Base-by-base conservation (phyloP, 192 early-diverging fungal genomes). In the Mortierella claussenii region DNA sequence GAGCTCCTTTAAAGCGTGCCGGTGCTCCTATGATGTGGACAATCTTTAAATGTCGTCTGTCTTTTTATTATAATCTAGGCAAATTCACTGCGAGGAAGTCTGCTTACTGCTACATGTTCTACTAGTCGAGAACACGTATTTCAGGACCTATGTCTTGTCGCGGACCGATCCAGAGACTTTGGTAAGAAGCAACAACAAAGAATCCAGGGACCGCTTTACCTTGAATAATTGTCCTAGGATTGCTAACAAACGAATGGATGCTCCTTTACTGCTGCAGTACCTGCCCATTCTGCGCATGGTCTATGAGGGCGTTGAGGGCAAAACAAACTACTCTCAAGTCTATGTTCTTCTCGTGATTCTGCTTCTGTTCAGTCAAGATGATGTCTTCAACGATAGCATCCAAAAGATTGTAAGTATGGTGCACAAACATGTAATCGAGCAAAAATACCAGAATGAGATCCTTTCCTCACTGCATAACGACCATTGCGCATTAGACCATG, bases 151-250 rank as follows among this genome's bases (percentile, higher is more conserved):
- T 68, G 84, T 93, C 3, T 59, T 93, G 18, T 93, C 92, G 3
- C 71, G 90, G 17, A 90, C 89, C 0, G 92, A 93, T 60, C 92
- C 91, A 6, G 92, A 93, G 58, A 88, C 85, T n/a, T 70, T 93
- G 69, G 89, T 92, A 80, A 68, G 71, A 18, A 9, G n/a, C n/a
- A n/a, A n/a, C n/a, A n/a, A n/a, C n/a, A n/a, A n/a, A n/a, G n/a
- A n/a, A n/a, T n/a, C n/a, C n/a, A n/a, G n/a, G n/a, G n/a, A n/a
- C n/a, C n/a, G n/a, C n/a, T n/a, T n/a, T n/a, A n/a, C n/a, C n/a
- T n/a, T n/a, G n/a, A n/a, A n/a, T n/a, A n/a, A n/a, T n/a, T n/a
- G n/a, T n/a, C n/a, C n/a, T n/a, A n/a, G n/a, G n/a, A n/a, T n/a
- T n/a, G n/a, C n/a, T n/a, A n/a, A n/a, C n/a, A n/a, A n/a, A n/a